Evolutionary conservation across 2,329 filamentous ascomycete species (phyloP).

Genomic region (Periconia sp.): DNA sequence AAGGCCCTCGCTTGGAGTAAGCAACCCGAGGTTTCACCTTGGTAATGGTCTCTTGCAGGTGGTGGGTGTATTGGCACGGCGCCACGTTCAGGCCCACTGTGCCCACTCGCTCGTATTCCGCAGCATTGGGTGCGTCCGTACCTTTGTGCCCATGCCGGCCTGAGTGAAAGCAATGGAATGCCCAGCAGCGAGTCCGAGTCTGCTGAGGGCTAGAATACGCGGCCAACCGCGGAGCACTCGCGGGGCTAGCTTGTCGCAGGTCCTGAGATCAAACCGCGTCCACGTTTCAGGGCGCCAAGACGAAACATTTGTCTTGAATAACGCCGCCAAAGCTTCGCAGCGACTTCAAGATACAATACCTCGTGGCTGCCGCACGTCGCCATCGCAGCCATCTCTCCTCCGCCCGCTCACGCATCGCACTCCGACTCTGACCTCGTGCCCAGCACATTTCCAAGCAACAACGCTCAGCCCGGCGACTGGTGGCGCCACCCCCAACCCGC

Average conservation of each 20-base stretch:
- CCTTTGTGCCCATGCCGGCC: too few relatives aligned
- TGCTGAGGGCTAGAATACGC: not conserved
- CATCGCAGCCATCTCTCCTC: not conserved
- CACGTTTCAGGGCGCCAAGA: conserved; percentile 3
- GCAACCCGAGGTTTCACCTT: too few relatives aligned
- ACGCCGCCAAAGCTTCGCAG: not conserved
- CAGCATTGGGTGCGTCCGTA: too few relatives aligned
- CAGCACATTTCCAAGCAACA: too few relatives aligned
- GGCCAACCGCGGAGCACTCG: not conserved
- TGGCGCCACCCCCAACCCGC: conserved; percentile 12
- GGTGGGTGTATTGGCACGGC: too few relatives aligned
- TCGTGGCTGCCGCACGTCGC: not conserved
- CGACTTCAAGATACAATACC: not conserved
- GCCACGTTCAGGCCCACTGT: too few relatives aligned
- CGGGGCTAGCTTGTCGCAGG: not conserved
- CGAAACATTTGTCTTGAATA: conserved; percentile 3
- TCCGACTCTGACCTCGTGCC: not conserved
- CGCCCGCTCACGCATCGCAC: not conserved
- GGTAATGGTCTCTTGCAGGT: too few relatives aligned
- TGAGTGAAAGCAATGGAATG: too few relatives aligned
- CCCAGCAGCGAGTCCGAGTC: too few relatives aligned
- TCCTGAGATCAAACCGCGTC: not conserved
- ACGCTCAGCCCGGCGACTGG: too few relatives aligned
- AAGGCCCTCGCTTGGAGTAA: too few relatives aligned
- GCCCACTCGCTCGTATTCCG: too few relatives aligned